phyloP scores from a whole-genome alignment of 1,139 yeast genomes.

The Petasospora fabianii region DNA sequence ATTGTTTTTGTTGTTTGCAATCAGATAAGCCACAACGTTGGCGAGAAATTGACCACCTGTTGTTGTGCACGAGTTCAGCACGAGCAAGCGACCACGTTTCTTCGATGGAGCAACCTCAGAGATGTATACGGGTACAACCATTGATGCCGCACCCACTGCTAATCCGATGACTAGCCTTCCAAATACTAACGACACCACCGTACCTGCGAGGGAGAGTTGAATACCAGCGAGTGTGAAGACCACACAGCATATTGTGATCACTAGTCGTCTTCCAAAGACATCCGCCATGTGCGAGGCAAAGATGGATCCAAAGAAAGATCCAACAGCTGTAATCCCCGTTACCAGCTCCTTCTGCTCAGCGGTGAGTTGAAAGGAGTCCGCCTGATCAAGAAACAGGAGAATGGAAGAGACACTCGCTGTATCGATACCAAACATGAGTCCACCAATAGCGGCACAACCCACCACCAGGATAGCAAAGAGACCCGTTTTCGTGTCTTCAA shows the following conservation, averaged over 20 bases:
- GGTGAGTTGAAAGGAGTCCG: constrained; percentile 24
- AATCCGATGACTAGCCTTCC: constrained; percentile 41
- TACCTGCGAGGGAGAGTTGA: constrained; percentile 33
- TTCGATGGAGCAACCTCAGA: constrained; percentile 41
- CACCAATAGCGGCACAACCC: constrained; percentile 32
- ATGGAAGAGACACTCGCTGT: constrained; percentile 43
- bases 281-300: constrained; percentile 35
- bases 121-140: constrained; percentile 40
- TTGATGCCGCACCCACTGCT: constrained; percentile 42
- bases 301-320: constrained; percentile 41
- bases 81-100: constrained; percentile 36
- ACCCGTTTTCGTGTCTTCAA: constrained; percentile 29
- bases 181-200: constrained; percentile 28
- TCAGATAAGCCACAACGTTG: constrained; percentile 32
- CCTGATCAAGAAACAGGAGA: constrained; percentile 34
- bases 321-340: constrained; percentile 40
- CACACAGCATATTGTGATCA: constrained; percentile 35
- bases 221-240: constrained; percentile 37
- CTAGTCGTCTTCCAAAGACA: constrained; percentile 35
- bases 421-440: constrained; percentile 41
- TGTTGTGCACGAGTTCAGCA: constrained; percentile 39
- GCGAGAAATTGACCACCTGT: constrained; percentile 46
- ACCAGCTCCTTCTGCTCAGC: constrained; percentile 36
- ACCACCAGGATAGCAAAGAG: constrained; percentile 22
- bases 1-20: constrained; percentile 27